A percentile compares a stretch with the other conserved stretches of the same genome.
Evolutionary conservation across 805 yeast genomes (phyloP).

Genomic region (Yarrowia hollandica): DNA sequence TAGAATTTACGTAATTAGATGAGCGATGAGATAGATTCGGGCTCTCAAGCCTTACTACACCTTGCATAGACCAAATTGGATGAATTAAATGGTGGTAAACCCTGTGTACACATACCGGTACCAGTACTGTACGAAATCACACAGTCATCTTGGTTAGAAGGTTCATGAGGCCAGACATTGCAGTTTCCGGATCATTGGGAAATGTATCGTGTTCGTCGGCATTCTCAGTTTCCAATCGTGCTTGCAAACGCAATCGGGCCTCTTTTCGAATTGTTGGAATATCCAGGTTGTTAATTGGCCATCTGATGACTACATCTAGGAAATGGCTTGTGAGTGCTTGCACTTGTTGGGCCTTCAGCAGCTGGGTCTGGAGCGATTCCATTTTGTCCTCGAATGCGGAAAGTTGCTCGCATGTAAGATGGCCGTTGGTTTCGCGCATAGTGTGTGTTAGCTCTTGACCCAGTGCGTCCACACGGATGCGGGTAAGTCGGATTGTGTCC

Average conservation of each 20-base stretch:
- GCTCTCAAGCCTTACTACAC: no score
- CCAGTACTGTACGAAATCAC: no score
- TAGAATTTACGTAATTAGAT: no score
- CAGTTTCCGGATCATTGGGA: neutral
- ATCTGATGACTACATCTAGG: conserved; percentile 18
- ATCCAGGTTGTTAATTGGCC: conserved; percentile 13
- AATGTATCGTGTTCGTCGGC: neutral
- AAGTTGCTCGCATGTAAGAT: conserved; percentile 25
- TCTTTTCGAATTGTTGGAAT: neutral
- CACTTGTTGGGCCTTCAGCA: conserved; percentile 12
- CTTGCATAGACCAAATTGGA: no score
- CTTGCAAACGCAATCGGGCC: neutral
- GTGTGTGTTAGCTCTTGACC: conserved; percentile 12
- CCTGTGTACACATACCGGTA: no score
- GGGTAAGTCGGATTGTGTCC: neutral
- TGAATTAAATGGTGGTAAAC: no score
- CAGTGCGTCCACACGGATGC: neutral
- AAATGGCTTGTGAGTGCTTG: conserved; percentile 16
- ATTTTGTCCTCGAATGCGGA: conserved; percentile 19
- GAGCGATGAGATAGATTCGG: no score
- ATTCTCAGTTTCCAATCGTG: neutral
- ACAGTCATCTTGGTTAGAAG: neutral
- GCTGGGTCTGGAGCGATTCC: conserved; percentile 3
- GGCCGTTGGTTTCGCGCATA: conserved; percentile 3
- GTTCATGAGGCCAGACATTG: neutral